These are phyloP conservation scores for Nicotiana otophora DNA, from an alignment of 257 asterid species.

Conservation along the genomic window DNA sequence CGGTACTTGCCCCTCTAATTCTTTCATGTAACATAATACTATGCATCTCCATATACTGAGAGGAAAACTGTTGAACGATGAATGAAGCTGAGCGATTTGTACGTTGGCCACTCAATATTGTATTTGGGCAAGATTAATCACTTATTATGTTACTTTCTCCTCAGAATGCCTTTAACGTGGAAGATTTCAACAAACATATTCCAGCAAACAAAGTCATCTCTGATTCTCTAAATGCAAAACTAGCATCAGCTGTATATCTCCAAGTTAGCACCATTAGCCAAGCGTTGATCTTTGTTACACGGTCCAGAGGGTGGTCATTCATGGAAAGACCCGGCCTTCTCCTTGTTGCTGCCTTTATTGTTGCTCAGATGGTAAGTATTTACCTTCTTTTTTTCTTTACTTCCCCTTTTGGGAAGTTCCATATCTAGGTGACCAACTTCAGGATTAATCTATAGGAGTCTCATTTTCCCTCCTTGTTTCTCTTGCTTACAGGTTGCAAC, in stretches of 20 bases:
- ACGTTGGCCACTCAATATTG: neutral
- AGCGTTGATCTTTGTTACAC: slow-evolving; percentile 58
- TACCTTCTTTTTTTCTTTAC: neutral
- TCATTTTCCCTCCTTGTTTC: neutral
- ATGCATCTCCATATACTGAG: neutral
- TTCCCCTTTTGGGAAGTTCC: neutral
- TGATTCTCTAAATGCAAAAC: slow-evolving; percentile 27
- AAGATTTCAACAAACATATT: slow-evolving; percentile 39
- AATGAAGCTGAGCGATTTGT: neutral
- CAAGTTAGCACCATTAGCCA: slow-evolving; percentile 73
- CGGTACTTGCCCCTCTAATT: slow-evolving; percentile 23
- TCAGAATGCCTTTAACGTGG: slow-evolving; percentile 37
- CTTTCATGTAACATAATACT: neutral
- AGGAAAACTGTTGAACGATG: neutral
- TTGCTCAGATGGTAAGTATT: slow-evolving; percentile 52
- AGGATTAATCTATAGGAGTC: neutral
- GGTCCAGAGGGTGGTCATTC: slow-evolving; percentile 56
- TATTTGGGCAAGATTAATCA: neutral
- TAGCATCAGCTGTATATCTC: slow-evolving; percentile 62
- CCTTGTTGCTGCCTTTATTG: slow-evolving; percentile 45
- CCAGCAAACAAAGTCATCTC: slow-evolving; percentile 14
- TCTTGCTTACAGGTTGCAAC: slow-evolving; percentile 42
- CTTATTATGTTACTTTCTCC: slow-evolving; percentile 6
- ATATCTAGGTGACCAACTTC: neutral
- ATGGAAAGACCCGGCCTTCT: slow-evolving; percentile 58